Percentiles rank a stretch among this genome's conserved stretches.
phyloP scores from a whole-genome alignment of 345 rosid species.

The Erodium maritimum region DNA sequence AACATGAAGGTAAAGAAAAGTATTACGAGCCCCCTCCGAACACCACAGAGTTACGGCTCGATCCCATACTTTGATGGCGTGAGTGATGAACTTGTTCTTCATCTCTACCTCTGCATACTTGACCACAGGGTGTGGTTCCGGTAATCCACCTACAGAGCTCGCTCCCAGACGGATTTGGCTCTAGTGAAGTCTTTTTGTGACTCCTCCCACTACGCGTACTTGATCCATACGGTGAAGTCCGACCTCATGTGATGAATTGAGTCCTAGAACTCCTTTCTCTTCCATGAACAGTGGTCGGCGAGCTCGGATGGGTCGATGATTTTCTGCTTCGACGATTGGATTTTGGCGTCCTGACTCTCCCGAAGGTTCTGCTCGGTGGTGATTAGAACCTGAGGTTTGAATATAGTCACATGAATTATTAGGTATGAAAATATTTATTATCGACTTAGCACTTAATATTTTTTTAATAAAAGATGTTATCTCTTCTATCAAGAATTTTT shows the following conservation, averaged over 20 bases:
- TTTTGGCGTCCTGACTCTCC: conserved; percentile 77
- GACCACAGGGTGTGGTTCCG: conserved; percentile 73
- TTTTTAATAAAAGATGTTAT: too few relatives aligned
- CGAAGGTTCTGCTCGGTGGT: conserved; percentile 81
- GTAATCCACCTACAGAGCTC: conserved; percentile 69
- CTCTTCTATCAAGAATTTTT: too few relatives aligned
- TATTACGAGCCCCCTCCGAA: too few relatives aligned
- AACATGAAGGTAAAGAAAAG: too few relatives aligned
- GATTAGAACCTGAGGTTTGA: conserved; percentile 73
- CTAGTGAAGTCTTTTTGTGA: conserved; percentile 79
- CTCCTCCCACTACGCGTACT: conserved; percentile 89
- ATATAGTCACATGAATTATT: too few relatives aligned
- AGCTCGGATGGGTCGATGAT: conserved; percentile 67
- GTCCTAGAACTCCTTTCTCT: conserved; percentile 74
- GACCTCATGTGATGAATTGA: conserved; percentile 58
- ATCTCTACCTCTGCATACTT: conserved; percentile 85
- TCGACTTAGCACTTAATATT: too few relatives aligned
- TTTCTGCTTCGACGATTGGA: conserved; percentile 75
- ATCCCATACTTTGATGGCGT: conserved; percentile 83
- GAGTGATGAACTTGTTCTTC: conserved; percentile 74
- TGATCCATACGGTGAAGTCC: conserved; percentile 60
- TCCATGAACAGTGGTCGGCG: conserved; percentile 57
- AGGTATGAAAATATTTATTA: too few relatives aligned
- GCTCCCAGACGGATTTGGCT: conserved; percentile 80
- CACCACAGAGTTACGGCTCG: too few relatives aligned